Percentiles rank a stretch among this genome's conserved stretches.
These are phyloP conservation scores for Xylaria sp. DNA, from an alignment of 2,329 filamentous ascomycete genomes.

Conservation along the genomic window DNA sequence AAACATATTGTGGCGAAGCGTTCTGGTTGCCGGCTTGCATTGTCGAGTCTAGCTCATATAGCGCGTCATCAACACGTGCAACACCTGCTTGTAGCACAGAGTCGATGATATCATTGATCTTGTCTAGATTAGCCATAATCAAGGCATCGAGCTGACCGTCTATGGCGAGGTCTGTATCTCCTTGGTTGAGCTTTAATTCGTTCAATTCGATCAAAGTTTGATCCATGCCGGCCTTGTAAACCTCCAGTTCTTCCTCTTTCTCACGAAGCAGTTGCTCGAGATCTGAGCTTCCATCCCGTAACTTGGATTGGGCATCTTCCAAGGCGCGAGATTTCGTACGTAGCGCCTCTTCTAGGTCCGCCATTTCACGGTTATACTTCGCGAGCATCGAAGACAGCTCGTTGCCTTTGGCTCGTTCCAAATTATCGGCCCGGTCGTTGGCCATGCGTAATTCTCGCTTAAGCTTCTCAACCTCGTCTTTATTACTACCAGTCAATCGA, in stretches of 20 bases:
- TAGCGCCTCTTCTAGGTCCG: slow-evolving; percentile 92
- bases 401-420: slow-evolving; percentile 92
- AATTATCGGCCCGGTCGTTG: slow-evolving; percentile 88
- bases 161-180: slow-evolving; percentile 80
- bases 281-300: slow-evolving; percentile 84
- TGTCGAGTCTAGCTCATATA: slow-evolving; percentile 96
- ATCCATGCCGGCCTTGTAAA: slow-evolving; percentile 98
- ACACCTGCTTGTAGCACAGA: slow-evolving; percentile 94
- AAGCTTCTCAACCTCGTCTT: slow-evolving; percentile 93
- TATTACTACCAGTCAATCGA: slow-evolving; percentile 83
- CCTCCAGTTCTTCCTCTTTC: slow-evolving; percentile 97
- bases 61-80: slow-evolving; percentile 91
- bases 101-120: slow-evolving; percentile 98
- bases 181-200: slow-evolving; percentile 81
- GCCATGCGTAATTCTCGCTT: slow-evolving; percentile 94
- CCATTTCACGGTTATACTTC: slow-evolving; percentile 97
- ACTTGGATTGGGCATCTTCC: slow-evolving; percentile 82
- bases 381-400: slow-evolving; percentile 94
- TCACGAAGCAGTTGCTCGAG: slow-evolving; percentile 87
- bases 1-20: slow-evolving; percentile 90
- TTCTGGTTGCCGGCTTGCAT: slow-evolving; percentile 99
- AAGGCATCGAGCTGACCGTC: slow-evolving; percentile 93
- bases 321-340: slow-evolving; percentile 87
- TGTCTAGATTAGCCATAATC: slow-evolving; percentile 85
- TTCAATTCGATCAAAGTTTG: slow-evolving; percentile 93